Conservation (phyloP, 2,329 filamentous ascomycete species). For the Pleurostoma richardsiae region DNA sequence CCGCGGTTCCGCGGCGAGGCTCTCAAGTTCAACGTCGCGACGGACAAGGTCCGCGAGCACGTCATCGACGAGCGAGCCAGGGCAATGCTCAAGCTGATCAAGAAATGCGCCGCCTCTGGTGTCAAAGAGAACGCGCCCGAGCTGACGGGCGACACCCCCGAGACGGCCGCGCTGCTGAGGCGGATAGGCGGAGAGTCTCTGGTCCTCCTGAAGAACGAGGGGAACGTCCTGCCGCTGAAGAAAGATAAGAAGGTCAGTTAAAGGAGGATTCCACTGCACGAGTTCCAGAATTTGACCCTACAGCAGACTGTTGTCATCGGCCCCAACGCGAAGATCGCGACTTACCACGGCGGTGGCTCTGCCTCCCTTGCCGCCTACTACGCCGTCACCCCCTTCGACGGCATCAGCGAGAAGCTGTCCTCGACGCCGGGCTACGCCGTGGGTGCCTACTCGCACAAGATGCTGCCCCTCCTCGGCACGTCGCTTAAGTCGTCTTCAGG, state of each 20-base stretch:
- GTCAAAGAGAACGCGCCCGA: constrained; percentile 52
- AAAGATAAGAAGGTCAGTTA: constrained; percentile 49
- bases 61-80: constrained; percentile 54
- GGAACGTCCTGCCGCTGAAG: constrained; percentile 55
- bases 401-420: constrained; percentile 52
- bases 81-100: constrained; percentile 54
- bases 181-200: constrained; percentile 64
- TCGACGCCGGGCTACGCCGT: constrained; percentile 45
- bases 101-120: constrained; percentile 46
- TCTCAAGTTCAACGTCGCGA: constrained; percentile 46
- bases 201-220: constrained; percentile 70
- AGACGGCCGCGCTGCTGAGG: constrained; percentile 60
- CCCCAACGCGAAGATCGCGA: constrained; percentile 51
- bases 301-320: constrained; percentile 47
- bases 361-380: constrained; percentile 58
- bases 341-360: constrained; percentile 61
- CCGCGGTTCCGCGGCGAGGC: constrained; percentile 44
- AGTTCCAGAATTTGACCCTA: not conserved
- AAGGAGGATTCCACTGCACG: too few relatives aligned
- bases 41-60: constrained; percentile 50
- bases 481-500: constrained; percentile 46
- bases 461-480: constrained; percentile 53
- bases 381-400: constrained; percentile 67
- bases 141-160: constrained; percentile 49
- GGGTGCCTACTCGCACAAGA: constrained; percentile 60